Evolutionary conservation across 306 rosid species (phyloP), one percentile per base, ranked within the genome.

Genomic region (Alnus glutinosa): DNA sequence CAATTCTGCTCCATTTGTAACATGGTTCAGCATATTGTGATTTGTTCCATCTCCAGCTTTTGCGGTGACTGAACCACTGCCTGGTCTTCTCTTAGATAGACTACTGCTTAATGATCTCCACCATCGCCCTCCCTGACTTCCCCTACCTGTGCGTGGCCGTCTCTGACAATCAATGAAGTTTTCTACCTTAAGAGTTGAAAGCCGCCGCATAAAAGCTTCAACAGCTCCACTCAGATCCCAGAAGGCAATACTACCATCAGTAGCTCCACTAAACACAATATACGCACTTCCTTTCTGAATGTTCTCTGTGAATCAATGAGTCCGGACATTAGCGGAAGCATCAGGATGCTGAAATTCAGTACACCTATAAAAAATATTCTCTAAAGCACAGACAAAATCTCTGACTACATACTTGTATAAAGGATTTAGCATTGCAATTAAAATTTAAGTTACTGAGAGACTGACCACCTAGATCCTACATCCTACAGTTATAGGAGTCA

Each of bases 101-200:
- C 81, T 85, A 77, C 77, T 82, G 36, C 83, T 81, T 64, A 91
- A 83, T 67, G 92, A 91, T 86, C 96, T 93, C 96, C 99, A 90
- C 93, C 85, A 70, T 75, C 98, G 90, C 63, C 99, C 99, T 70
- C 99, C 99, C 83, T 93, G 99, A 85, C 99, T 95, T 75, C 98
- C 99, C 79, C 98, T 90, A 75, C 99, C 99, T 1, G 99, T 93
- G 28, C 89, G 89, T 55, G 98, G 99, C 73, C 98, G 90, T 77
- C 88, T 95, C 73, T 91, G 99, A 84, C 87, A 86, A 77, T 93
- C 93, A 78, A 91, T 83, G 57, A 84, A 78, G 74, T 82, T 86
- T 83, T 89, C 96, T 55, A 85, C 73, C 67, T 85, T 77, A 78
- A 80, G 87, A 81, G 77, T 84, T 10, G 90, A 92, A 70, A 93